Evolutionary conservation across 495 filamentous ascomycete genomes (phyloP), one percentile per base, ranked within the genome.

Genomic region (Choiromyces venosus): DNA sequence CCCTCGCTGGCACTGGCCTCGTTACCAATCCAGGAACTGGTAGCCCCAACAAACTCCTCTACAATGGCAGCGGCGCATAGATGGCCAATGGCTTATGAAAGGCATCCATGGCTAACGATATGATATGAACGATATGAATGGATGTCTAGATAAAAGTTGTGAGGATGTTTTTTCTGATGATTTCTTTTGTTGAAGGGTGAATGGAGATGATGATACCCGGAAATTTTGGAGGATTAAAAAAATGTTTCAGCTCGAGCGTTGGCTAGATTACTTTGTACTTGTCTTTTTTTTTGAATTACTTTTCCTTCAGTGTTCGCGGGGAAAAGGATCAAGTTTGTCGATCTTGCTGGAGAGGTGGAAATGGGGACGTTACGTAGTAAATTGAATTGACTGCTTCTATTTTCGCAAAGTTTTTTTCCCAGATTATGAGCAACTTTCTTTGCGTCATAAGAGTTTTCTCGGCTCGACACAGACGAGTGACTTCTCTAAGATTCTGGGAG

Each of bases 11-110:
- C 10, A 78, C 70, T n/a, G 84, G 81, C 6, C 71, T 79, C 35
- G 82, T 87, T 67, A 72, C 67, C 52, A 73, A 72, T 65, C 37
- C 86, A 12, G 84, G 83, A 25, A 81, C 79, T 70, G 83, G 85
- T 39, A 87, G 82, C 69, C 77, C 81, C 74, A 87, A 87, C 82
- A 72, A 73, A 46, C 81, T 88, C 38, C 84, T 85, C 40, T 88
- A 85, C 82, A 88, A 88, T 83, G 83, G 81, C 70, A 85, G 83
- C 72, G 82, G 81, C 52, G 78, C 73, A 77, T 84, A 82, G 81
- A 71, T 64, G n/a, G 9, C 2, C 21, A 40, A 19, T n/a, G n/a
- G 12, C 10, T 18, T 21, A 21, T 29, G 19, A 19, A 56, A 7
- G n/a, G 33, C 56, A 25, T 65, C 56, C 33, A 65, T 12, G 12